Percentiles rank a stretch among this genome's conserved stretches.
phyloP scores from a whole-genome alignment of 2,329 filamentous ascomycete genomes.

The Neodidymelliopsis sp. region DNA sequence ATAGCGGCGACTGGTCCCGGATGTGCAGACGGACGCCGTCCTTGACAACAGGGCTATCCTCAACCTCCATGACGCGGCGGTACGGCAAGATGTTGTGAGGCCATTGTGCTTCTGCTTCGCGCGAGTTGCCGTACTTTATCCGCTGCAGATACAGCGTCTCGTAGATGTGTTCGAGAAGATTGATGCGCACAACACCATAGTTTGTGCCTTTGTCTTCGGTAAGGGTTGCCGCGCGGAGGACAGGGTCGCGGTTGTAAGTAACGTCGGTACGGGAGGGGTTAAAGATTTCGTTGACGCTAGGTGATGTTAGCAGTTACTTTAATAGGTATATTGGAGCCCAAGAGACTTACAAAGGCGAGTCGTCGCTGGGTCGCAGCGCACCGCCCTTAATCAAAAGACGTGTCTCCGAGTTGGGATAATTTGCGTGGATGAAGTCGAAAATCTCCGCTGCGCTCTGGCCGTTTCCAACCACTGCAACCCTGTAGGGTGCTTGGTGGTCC shows the following conservation, averaged over 20 bases:
- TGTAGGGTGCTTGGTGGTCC: constrained; percentile 66
- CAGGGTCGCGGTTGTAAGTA: constrained; percentile 72
- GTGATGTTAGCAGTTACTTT: constrained; percentile 33
- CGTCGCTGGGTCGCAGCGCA: constrained; percentile 88
- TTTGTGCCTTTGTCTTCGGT: constrained; percentile 83
- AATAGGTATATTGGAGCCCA: no score
- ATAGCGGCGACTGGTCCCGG: constrained; percentile 56
- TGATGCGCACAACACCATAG: constrained; percentile 92
- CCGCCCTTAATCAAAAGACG: constrained; percentile 81
- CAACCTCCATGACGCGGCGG: constrained; percentile 70
- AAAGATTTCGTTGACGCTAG: constrained; percentile 93
- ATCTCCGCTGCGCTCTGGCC: constrained; percentile 96
- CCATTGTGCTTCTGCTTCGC: constrained; percentile 73
- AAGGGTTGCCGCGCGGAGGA: constrained; percentile 68
- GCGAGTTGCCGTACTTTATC: constrained; percentile 66
- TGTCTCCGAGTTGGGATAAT: constrained; percentile 83
- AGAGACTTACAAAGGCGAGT: constrained; percentile 84
- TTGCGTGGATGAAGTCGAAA: constrained; percentile 82
- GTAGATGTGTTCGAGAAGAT: constrained; percentile 88
- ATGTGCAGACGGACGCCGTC: constrained; percentile 56
- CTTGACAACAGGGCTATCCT: constrained; percentile 53
- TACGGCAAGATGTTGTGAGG: constrained; percentile 80
- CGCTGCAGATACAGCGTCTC: constrained; percentile 87
- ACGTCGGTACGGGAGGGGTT: constrained; percentile 84
- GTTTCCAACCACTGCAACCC: constrained; percentile 83